A percentile compares a stretch with the other conserved stretches of the same genome.
phyloP scores from a whole-genome alignment of 2,329 filamentous ascomycete genomes.

The Magnaporthiopsis incrustans region DNA sequence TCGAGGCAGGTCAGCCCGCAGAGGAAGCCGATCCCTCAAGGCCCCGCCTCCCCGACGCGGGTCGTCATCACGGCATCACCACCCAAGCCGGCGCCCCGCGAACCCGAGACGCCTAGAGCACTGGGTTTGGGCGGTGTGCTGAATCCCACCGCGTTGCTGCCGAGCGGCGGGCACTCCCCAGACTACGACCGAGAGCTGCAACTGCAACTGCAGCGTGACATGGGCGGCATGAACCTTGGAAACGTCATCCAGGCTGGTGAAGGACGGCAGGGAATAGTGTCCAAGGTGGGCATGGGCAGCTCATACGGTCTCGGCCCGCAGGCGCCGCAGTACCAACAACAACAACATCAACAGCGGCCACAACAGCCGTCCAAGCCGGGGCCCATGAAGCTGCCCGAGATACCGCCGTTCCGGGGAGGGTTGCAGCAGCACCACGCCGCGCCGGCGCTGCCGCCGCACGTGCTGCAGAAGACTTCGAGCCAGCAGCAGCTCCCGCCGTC shows the following conservation, averaged over 20 bases:
- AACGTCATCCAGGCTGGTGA: conserved; percentile 3
- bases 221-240: conserved; percentile 47
- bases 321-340: conserved; percentile 12
- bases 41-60: background rate
- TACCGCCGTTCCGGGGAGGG: conserved; percentile 43
- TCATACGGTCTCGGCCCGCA: conserved; percentile 6
- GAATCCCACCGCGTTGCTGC: conserved; percentile 4
- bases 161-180: conserved; percentile 36
- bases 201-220: conserved; percentile 55
- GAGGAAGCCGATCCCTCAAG: conserved; percentile 39
- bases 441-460: conserved; percentile 6
- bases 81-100: conserved; percentile 11
- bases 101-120: conserved; percentile 37
- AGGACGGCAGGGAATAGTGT: conserved; percentile 13
- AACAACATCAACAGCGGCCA: conserved; percentile 23
- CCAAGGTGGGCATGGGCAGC: conserved; percentile 19
- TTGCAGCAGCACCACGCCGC: conserved; percentile 7
- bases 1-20: conserved; percentile 54
- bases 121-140: conserved; percentile 26
- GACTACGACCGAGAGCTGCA: conserved; percentile 55
- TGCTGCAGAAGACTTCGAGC: conserved; percentile 15
- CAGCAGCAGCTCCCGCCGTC: conserved; percentile 8
- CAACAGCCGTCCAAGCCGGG: conserved; percentile 29
- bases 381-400: conserved; percentile 42
- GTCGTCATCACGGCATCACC: background rate